Base-by-base conservation (phyloP, 306 rosid genomes). In the Pyrus communis region DNA sequence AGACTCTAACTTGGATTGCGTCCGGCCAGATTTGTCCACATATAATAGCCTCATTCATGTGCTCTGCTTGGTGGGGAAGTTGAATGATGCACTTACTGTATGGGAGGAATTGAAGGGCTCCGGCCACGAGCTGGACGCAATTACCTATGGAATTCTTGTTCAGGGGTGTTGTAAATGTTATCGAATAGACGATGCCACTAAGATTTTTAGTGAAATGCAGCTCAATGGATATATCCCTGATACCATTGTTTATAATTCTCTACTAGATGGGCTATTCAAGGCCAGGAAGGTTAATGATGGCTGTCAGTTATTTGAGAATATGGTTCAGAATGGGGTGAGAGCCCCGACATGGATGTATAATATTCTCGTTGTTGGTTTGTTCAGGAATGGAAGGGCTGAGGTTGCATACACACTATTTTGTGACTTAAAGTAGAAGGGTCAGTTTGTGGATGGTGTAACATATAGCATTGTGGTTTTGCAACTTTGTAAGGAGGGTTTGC, bases 351-450 rank as follows among this genome's bases (percentile, higher is more conserved):
- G n/a, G n/a, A 94, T 93, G 1, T 89, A 87, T 58, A 94, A 91
- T 69, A 92, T 92, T 85, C 59, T 92, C 68, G 79, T 92, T 61
- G 97, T 92, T 78, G 98, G 93, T 15, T 75, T 92, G 66, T 80
- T 92, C 73, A 89, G 82, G 89, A 92, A 94, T 83, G 95, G 91
- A 76, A 90, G 97, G 81, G 86, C 92, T 6, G 92, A 89, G 83
- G 97, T 96, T 22, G 90, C 87, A 73, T 94, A 89, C 77, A 77
- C 88, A 58, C 76, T 94, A 25, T 92, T 94, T 76, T 84, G 91
- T 75, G 98, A 94, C 74, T 87, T 92, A 69, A 90, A 90, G 86
- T 89, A 86, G 86, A 94, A 90, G 79, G 97, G 97, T 65, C 94
- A 88, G 43, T 88, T 88, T 78, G 95, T 94, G 14, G 96, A 92